Evolutionary conservation across 148 eudicot genomes (phyloP).

Genomic region (Drosera capensis): DNA sequence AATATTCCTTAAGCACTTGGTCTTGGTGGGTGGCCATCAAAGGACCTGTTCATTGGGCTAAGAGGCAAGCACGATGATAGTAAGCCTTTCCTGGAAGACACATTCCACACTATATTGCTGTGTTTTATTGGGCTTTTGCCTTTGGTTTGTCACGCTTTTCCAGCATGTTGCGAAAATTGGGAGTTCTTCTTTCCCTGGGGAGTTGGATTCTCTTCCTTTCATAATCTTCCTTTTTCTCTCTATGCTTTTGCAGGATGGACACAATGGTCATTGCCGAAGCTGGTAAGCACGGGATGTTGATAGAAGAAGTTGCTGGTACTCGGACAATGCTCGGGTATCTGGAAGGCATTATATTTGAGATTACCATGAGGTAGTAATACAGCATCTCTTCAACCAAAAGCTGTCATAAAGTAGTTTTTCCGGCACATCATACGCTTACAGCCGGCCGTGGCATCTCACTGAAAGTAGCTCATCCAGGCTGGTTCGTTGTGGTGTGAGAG

Average conservation of each 20-base stretch:
- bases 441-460: no score
- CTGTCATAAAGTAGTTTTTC: no score
- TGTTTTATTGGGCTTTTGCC: no score
- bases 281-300: conserved; percentile 35
- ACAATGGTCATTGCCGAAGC: conserved; percentile 58
- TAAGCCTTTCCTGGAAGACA: background rate
- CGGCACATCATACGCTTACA: no score
- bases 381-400: no score
- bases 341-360: conserved; percentile 61
- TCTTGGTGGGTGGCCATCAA: no score
- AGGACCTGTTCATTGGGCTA: no score
- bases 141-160: background rate
- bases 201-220: background rate
- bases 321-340: conserved; percentile 38
- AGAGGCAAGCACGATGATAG: background rate
- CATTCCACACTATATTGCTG: no score
- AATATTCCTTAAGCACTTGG: no score
- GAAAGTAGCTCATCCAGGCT: no score
- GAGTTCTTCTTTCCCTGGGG: background rate
- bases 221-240: background rate
- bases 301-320: conserved; percentile 47
- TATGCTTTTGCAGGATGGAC: conserved; percentile 51
- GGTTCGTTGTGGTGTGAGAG: no score
- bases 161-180: background rate
- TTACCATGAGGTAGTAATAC: conserved; percentile 28